Percentiles rank a stretch among this genome's conserved stretches.
Evolutionary conservation across 2,329 filamentous ascomycete genomes (phyloP).

Genomic region (Fonsecaea pedrosoi): DNA sequence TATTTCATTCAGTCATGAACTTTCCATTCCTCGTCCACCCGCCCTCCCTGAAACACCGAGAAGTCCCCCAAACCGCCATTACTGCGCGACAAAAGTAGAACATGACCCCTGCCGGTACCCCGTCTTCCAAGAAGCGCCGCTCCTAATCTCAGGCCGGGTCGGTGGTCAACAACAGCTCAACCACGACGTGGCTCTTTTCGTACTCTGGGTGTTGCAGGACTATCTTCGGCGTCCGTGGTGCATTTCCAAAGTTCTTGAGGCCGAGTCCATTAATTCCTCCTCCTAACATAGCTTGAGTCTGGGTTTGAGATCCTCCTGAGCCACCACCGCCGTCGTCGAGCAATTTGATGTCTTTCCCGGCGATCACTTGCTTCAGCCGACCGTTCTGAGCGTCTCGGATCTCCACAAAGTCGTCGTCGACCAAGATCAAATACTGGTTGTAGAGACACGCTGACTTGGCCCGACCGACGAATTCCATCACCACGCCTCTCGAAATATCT

Average conservation of each 20-base stretch:
- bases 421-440: constrained; percentile 87
- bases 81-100: not conserved
- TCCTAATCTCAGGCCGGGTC: constrained; percentile 51
- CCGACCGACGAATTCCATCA: constrained; percentile 98
- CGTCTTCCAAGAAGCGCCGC: not conserved
- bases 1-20: constrained; percentile 15
- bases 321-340: constrained; percentile 82
- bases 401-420: constrained; percentile 96
- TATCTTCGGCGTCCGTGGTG: constrained; percentile 82
- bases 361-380: constrained; percentile 88
- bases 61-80: not conserved
- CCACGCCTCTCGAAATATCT: constrained; percentile 88
- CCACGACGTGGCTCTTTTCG: constrained; percentile 81
- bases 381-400: constrained; percentile 97
- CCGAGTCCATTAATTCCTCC: constrained; percentile 45
- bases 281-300: constrained; percentile 48
- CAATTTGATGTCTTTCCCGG: constrained; percentile 85
- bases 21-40: not conserved
- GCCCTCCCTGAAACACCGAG: not conserved
- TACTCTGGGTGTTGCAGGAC: constrained; percentile 93
- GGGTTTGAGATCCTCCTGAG: constrained; percentile 55
- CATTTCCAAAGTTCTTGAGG: constrained; percentile 44
- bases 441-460: constrained; percentile 87
- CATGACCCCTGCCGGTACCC: not conserved
- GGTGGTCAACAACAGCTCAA: constrained; percentile 92